A percentile compares a stretch with the other conserved stretches of the same genome.
phyloP scores from a whole-genome alignment of 768 basidiomycete species.

The Tricholoma matsutake region DNA sequence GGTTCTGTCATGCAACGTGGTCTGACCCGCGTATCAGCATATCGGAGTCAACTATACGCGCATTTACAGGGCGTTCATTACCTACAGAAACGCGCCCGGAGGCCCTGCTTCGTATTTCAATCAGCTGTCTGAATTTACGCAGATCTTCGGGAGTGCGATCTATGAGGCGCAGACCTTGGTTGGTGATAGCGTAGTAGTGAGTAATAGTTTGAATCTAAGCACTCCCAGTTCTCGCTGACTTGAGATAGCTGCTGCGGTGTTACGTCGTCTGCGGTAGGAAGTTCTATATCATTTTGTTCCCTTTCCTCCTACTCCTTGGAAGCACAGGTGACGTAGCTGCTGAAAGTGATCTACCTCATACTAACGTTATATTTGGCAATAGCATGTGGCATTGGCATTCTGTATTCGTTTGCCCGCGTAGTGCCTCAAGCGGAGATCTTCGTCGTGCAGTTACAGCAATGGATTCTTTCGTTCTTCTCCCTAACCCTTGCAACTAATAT shows the following conservation, averaged over 20 bases:
- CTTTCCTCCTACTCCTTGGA: slow-evolving; percentile 25
- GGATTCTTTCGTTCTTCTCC: slow-evolving; percentile 39
- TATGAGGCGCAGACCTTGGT: slow-evolving; percentile 36
- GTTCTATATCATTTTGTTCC: slow-evolving; percentile 22
- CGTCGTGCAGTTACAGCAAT: slow-evolving; percentile 26
- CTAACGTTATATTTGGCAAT: background rate
- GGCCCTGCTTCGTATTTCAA: slow-evolving; percentile 32
- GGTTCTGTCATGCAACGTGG: background rate
- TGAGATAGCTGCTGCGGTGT: slow-evolving; percentile 4
- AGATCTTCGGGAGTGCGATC: slow-evolving; percentile 35
- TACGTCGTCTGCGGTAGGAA: slow-evolving; percentile 32
- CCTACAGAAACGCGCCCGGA: slow-evolving; percentile 20
- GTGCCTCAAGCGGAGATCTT: slow-evolving; percentile 30
- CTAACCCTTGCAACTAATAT: slow-evolving; percentile 36
- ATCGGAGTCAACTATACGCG: slow-evolving; percentile 33
- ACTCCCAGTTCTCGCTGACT: background rate
- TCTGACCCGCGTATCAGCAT: slow-evolving; percentile 22
- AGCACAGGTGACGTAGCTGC: slow-evolving; percentile 23
- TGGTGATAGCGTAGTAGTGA: slow-evolving; percentile 35
- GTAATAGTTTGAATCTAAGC: slow-evolving; percentile 6
- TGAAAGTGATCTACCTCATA: background rate
- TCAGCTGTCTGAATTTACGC: slow-evolving; percentile 31
- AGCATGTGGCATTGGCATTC: slow-evolving; percentile 29
- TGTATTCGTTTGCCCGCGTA: slow-evolving; percentile 29
- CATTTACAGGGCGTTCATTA: slow-evolving; percentile 34